A percentile compares a stretch with the other conserved stretches of the same genome.
Conservation (phyloP, 495 filamentous ascomycete species). For the Pyrenula massariospora region DNA sequence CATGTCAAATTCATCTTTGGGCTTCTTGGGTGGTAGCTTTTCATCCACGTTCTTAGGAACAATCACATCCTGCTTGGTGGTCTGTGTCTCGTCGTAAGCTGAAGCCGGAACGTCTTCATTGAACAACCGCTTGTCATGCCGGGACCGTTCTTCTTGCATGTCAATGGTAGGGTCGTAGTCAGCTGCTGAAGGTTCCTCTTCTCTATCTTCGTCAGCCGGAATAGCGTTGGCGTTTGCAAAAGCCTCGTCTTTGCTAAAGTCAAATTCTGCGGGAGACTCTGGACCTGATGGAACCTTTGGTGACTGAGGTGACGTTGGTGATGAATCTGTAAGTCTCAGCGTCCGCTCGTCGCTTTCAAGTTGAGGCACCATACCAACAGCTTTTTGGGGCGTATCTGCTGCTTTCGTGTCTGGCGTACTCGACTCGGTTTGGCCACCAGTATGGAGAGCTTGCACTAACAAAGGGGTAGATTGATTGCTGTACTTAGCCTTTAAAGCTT, state of each 20-base stretch:
- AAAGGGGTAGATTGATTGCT: conserved; percentile 60
- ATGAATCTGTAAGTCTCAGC: conserved; percentile 11
- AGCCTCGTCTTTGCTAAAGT: conserved; percentile 48
- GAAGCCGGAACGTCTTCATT: conserved; percentile 44
- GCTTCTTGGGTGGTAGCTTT: conserved; percentile 17
- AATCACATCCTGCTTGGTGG: conserved; percentile 42
- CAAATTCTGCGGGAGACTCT: conserved; percentile 37
- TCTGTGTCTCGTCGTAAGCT: conserved; percentile 50
- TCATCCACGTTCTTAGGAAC: conserved; percentile 15
- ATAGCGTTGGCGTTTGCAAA: conserved; percentile 48
- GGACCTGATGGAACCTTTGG: conserved; percentile 15
- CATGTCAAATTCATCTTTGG: conserved; percentile 76
- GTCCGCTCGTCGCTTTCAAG: background rate
- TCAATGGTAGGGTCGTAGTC: conserved; percentile 92
- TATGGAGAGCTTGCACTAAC: conserved; percentile 63
- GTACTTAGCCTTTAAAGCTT: conserved; percentile 80
- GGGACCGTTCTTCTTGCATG: conserved; percentile 76
- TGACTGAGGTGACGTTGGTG: conserved; percentile 28
- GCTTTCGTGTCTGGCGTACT: conserved; percentile 40
- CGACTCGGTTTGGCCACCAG: conserved; percentile 42
- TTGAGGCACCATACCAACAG: background rate
- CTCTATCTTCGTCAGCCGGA: conserved; percentile 38
- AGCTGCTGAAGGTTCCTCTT: conserved; percentile 80
- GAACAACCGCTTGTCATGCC: conserved; percentile 51
- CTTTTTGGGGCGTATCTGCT: conserved; percentile 10